Percentiles rank a stretch among this genome's conserved stretches.
These are phyloP conservation scores for Russula ochroleuca DNA, from an alignment of 768 basidiomycete genomes.

Conservation along the genomic window DNA sequence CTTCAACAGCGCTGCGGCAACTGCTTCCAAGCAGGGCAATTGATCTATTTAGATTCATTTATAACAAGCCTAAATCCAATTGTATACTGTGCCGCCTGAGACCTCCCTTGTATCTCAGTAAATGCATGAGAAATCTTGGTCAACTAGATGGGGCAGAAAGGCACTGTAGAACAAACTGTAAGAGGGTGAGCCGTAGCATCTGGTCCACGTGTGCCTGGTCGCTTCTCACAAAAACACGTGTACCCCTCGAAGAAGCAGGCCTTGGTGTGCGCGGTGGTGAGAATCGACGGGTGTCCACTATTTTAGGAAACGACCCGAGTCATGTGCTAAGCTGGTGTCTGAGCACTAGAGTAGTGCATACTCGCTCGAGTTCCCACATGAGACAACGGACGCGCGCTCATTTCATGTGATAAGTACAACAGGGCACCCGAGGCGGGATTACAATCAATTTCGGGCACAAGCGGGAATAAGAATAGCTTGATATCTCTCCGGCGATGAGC, in stretches of 20 bases:
- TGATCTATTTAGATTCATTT: too few relatives aligned
- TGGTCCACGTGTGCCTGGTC: slow-evolving; percentile 1
- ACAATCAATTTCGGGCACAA: background rate
- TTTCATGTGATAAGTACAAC: slow-evolving; percentile 22
- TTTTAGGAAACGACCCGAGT: slow-evolving; percentile 1
- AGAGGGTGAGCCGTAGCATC: background rate
- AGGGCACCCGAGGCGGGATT: background rate
- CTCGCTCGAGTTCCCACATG: background rate
- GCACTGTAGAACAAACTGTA: too few relatives aligned
- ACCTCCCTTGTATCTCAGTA: background rate
- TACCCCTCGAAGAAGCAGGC: slow-evolving; percentile 14
- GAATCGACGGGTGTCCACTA: slow-evolving; percentile 5
- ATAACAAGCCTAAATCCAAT: too few relatives aligned
- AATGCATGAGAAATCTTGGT: too few relatives aligned
- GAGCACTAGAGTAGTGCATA: background rate
- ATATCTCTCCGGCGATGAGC: background rate
- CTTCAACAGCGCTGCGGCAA: too few relatives aligned
- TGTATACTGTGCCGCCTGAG: too few relatives aligned
- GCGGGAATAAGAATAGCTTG: background rate
- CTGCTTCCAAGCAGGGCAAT: too few relatives aligned
- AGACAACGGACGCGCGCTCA: background rate
- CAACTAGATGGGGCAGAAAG: background rate
- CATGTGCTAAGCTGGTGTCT: slow-evolving; percentile 1
- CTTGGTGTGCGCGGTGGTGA: slow-evolving; percentile 2
- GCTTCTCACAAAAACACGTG: slow-evolving; percentile 21